Base-by-base conservation (phyloP, 2,329 filamentous ascomycete species). In the Microsporum canis region DNA sequence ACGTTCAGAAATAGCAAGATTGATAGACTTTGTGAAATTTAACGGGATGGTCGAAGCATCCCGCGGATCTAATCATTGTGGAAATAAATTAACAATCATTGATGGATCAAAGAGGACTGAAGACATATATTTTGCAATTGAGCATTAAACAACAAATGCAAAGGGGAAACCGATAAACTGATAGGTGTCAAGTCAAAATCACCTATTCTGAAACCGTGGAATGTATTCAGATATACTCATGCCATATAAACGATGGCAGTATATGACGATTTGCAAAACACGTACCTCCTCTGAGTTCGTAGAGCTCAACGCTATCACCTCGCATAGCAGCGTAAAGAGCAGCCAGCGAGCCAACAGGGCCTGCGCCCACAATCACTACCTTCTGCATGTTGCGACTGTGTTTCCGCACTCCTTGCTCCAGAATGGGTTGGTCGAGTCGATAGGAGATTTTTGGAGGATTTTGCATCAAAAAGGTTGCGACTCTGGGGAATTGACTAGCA, bases 1-100 rank as follows among this genome's bases (percentile, higher is more conserved):
- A 62, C 94, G 85, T 72, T 97, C 91, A 0, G 94, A 97, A 0
- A 99, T 80, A 27, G 94, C 92, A 60, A 99, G 78, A 71, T 99
- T 99, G 78, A 99, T 99, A n/a, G 94, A 97, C 73, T 91, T 95
- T 63, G 91, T 95, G 71, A 96, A 96, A 75, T 96, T 96, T 63
- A 97, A 80, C 2, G 92, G 91, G 34, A 86, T 85, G 0, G 89
- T 96, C 1, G 84, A 82, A 1, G 88, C 86, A 71, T 95, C 86
- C 45, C 94, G 86, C 57, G 97, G 85, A 77, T 99, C 94, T 97
- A 62, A 60, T 39, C 14, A 39, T 39, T 14, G n/a, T 57, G 10
- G 27, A 31, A 53, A 14, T 53, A 31, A 53, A 31, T 53, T 5
- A 53, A 5, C 12, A 33, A n/a, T 31, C 49, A 53, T 2, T 6